Evolutionary conservation across 139 green algal genomes (phyloP).

Genomic region (Chlamydomonas schloesseri): DNA sequence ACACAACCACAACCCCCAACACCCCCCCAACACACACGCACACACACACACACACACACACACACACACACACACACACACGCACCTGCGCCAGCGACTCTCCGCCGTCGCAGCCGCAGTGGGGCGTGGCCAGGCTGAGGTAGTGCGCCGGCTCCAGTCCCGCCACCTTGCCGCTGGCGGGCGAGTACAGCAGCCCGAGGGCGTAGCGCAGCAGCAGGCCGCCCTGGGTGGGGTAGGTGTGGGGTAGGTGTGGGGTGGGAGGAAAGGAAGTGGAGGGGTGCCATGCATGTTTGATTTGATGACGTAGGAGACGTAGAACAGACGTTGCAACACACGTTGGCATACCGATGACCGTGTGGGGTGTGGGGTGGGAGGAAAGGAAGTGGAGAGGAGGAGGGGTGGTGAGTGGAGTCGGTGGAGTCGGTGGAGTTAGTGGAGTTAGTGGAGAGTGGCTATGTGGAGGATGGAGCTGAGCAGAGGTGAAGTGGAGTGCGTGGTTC

Average conservation of each 20-base stretch:
- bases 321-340: too few relatives aligned
- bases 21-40: background rate
- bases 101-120: slow-evolving; percentile 80
- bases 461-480: too few relatives aligned
- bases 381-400: too few relatives aligned
- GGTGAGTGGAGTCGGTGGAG: too few relatives aligned
- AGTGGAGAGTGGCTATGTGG: too few relatives aligned
- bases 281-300: background rate
- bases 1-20: too few relatives aligned
- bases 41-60: background rate
- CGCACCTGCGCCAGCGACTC: slow-evolving; percentile 70
- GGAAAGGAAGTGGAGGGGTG: background rate
- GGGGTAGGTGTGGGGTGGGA: too few relatives aligned
- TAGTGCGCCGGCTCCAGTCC: slow-evolving; percentile 82
- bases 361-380: too few relatives aligned
- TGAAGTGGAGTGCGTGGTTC: too few relatives aligned
- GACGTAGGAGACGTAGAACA: too few relatives aligned
- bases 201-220: slow-evolving; percentile 59
- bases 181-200: slow-evolving; percentile 66
- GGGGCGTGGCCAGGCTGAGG: slow-evolving; percentile 84
- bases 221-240: background rate
- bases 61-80: background rate
- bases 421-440: too few relatives aligned
- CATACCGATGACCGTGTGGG: too few relatives aligned
- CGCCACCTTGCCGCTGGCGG: slow-evolving; percentile 52